Percentiles rank a stretch among this genome's conserved stretches.
Conservation (phyloP, 352 stramenopile genomes). For the Pythium biforme region DNA sequence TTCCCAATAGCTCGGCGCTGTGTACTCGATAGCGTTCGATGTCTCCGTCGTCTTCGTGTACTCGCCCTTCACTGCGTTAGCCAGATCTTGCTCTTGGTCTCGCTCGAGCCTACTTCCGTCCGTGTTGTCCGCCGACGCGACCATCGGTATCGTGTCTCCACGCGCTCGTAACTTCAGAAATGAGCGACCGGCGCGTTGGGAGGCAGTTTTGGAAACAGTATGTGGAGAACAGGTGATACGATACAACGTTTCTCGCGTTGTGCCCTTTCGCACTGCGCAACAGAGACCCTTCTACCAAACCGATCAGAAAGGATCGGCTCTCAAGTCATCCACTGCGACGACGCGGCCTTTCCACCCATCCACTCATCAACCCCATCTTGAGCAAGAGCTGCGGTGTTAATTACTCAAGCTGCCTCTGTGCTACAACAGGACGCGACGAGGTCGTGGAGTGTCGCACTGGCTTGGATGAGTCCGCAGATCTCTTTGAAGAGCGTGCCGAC, state of each 20-base stretch:
- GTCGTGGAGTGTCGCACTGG: conserved; percentile 3
- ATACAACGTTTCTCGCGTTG: neutral
- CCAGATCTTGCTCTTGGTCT: neutral
- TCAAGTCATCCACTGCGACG: neutral
- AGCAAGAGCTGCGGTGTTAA: too few relatives aligned
- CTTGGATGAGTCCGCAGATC: conserved; percentile 27
- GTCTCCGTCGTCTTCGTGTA: neutral
- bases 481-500: conserved; percentile 27
- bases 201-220: neutral
- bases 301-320: neutral
- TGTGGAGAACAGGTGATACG: conserved; percentile 14
- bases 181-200: neutral
- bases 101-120: neutral
- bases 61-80: neutral
- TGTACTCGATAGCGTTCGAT: conserved; percentile 31
- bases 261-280: neutral
- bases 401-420: conserved; percentile 8
- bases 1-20: conserved; percentile 47
- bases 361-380: neutral
- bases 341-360: neutral
- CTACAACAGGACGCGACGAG: conserved; percentile 6
- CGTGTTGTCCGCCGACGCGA: neutral
- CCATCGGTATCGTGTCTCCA: neutral
- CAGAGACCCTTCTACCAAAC: neutral
- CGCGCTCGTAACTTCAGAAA: neutral